Base-by-base conservation (phyloP, 2,329 filamentous ascomycete genomes). In the Hypoxylon sp. region DNA sequence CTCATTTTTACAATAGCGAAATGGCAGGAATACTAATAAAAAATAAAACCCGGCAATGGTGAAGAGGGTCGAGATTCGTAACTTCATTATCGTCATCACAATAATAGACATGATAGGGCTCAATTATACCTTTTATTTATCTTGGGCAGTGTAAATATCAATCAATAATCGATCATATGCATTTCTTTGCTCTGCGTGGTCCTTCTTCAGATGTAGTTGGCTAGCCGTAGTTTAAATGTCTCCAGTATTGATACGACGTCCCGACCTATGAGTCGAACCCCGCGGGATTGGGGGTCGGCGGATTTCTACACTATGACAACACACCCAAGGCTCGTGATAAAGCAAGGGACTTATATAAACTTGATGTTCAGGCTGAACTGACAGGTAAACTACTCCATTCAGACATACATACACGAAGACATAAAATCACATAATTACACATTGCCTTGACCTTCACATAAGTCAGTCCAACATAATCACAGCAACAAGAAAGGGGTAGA, bases 261-360 rank as follows among this genome's bases (percentile, higher is more conserved):
- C 17, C 17, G 40, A 22, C 10, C 17, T 2, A 20, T 44, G 8
- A 11, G 10, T 44, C 14, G 40, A 44, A 44, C 20, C 20, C 62
- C 55, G 62, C 62, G 55, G 55, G 49, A 44, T 64, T 49, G 14
- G 13, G 11, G 2, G 44, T 42, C n/a, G 30, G 17, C 25, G 25
- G 25, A 27, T 57, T 20, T 48, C 40, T 22, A 46, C 30, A 14
- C 7, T 8, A 13, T 6, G 40, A 27, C 25, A 4, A 27, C 25
- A 3, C 3, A 5, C 6, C 31, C 20, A 13, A 22, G 40, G 10
- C 7, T 44, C 11, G 7, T 20, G 40, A 44, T 31, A 30, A 4
- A 6, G 20, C 31, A 37, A 10, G n/a, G 6, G 13, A 49, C 13
- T 20, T 33, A 50, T 59, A 59, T 59, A 59, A 50, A 40, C 20